These are phyloP conservation scores for Aspergillus funiculosus DNA, from an alignment of 495 filamentous ascomycete species.

Conservation along the genomic window DNA sequence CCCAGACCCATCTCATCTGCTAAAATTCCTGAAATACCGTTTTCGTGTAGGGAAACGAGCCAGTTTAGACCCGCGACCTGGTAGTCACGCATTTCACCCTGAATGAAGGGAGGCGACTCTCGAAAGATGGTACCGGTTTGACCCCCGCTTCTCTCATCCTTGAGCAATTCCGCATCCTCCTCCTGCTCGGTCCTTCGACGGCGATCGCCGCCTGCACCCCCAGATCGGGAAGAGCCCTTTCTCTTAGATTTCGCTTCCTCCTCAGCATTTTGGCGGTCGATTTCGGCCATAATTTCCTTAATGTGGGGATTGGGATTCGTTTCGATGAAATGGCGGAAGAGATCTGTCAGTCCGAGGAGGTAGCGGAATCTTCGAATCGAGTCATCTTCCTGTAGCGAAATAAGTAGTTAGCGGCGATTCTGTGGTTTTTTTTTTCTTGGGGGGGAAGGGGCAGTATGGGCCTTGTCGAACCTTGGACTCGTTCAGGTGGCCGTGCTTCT, in stretches of 20 bases:
- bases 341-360: constrained; percentile 88
- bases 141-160: constrained; percentile 82
- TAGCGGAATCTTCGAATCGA: constrained; percentile 93
- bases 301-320: constrained; percentile 90
- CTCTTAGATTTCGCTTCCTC: constrained; percentile 60
- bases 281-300: constrained; percentile 85
- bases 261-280: constrained; percentile 85
- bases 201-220: constrained; percentile 75
- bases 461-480: constrained; percentile 70
- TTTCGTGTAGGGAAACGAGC: constrained; percentile 97
- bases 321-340: constrained; percentile 99
- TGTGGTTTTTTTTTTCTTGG: background rate
- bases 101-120: constrained; percentile 82
- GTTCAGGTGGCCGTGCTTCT: constrained; percentile 85
- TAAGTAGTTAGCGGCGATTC: constrained; percentile 1
- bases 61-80: constrained; percentile 93
- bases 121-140: constrained; percentile 84
- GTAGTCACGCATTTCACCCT: constrained; percentile 91
- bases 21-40: constrained; percentile 95
- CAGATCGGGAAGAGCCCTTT: constrained; percentile 68
- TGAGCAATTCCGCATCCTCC: constrained; percentile 91
- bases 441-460: too few species aligned
- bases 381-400: constrained; percentile 72
- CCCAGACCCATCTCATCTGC: constrained; percentile 97
- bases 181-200: constrained; percentile 91